Percentiles rank a stretch among this genome's conserved stretches.
Conservation (phyloP, 352 stramenopile species). For the Thalassiosira sp. region DNA sequence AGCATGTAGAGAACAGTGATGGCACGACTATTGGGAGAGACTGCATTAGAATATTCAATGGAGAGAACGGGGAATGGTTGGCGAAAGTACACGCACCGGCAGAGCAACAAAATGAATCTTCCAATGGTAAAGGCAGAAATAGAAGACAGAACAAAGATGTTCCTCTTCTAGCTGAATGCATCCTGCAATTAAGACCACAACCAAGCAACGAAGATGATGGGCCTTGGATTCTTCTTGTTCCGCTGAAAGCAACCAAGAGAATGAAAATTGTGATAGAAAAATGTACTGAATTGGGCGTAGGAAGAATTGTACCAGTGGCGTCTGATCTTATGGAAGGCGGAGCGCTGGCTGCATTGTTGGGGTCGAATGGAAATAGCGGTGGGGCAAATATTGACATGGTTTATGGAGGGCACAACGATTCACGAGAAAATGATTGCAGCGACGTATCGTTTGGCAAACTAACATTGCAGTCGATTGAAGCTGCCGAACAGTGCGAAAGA, state of each 20-base stretch:
- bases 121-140: constrained; percentile 10
- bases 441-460: constrained; percentile 54
- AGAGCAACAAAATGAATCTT: constrained; percentile 5
- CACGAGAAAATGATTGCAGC: constrained; percentile 17
- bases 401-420: constrained; percentile 5
- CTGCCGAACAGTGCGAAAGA: constrained; percentile 79
- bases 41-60: constrained; percentile 75
- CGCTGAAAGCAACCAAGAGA: constrained; percentile 61
- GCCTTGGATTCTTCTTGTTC: constrained; percentile 53
- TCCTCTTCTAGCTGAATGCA: constrained; percentile 52
- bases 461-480: constrained; percentile 63
- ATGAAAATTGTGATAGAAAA: constrained; percentile 77
- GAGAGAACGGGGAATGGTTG: constrained; percentile 72
- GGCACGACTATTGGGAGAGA: constrained; percentile 5
- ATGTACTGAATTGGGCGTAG: constrained; percentile 69
- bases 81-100: constrained; percentile 44
- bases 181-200: constrained; percentile 45
- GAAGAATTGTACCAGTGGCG: constrained; percentile 45
- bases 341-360: neutral
- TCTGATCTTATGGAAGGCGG: constrained; percentile 50
- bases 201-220: neutral
- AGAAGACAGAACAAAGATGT: constrained; percentile 7
- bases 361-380: constrained; percentile 1
- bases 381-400: constrained; percentile 3
- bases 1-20: constrained; percentile 2